Base-by-base conservation (phyloP, 495 filamentous ascomycete genomes). In the Aspergillus ostianus region DNA sequence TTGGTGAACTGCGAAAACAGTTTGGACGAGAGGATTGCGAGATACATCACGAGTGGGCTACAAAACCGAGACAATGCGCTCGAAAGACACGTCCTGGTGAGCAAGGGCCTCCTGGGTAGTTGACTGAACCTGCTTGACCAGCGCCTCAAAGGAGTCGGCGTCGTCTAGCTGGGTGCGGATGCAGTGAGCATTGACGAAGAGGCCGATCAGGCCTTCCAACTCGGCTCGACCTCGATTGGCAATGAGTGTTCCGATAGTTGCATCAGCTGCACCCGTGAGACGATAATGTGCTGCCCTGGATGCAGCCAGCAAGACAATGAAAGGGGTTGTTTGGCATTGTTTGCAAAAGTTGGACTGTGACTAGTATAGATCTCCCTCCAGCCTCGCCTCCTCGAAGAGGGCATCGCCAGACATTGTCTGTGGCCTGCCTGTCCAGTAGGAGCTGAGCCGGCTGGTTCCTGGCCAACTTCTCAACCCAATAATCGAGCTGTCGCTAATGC, bases 401-500 rank as follows among this genome's bases (percentile, higher is more conserved):
- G 29, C 29, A 4, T 30, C 8, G 4, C 32, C 32, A 36, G 32
- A 36, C 10, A 44, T 41, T 2, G 29, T 8, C 6, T 19, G 20
- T 10, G 53, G 53, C 32, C 45, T 9, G 41, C 19, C 19, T 27
- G 23, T 56, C 53, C 6, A 19, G n/a, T 6, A 56, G 18, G 19
- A 56, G 26, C 53, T 56, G 19, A 2, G 53, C 53, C 15, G 53
- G 53, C 13, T 30, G 36, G 21, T 44, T 48, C 7, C 53, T 44
- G 6, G 4, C 4, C 20, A 56, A 44, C 32, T 48, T 10, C 0
- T 13, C 9, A 9, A 13, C 47, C 53, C 53, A 56, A 18, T 56
- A 56, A 12, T 56, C 27, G 17, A 56, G 44, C 15, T 56, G 53
- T 19, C 23, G 53, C 4, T 56, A 6, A 20, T 47, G 53, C 23